A percentile compares a stretch with the other conserved stretches of the same genome.
Evolutionary conservation across 1,139 yeast genomes (phyloP).

Genomic region (Citeromyces hawaiiensis): DNA sequence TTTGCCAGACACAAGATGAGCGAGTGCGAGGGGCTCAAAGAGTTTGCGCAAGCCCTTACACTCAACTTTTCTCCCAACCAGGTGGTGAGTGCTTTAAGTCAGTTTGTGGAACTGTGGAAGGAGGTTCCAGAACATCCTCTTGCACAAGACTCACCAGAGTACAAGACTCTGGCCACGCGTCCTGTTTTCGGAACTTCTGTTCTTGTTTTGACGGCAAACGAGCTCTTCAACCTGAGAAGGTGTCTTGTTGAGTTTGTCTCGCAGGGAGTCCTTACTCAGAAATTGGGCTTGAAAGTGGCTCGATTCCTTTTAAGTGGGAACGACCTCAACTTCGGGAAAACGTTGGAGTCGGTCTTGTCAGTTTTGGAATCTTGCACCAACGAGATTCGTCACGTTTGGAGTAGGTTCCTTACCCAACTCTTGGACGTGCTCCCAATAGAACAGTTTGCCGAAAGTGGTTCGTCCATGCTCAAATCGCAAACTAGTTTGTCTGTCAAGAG

Average conservation of each 20-base stretch:
- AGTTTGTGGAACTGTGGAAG: constrained; percentile 43
- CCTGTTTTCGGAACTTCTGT: constrained; percentile 55
- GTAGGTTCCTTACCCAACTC: constrained; percentile 42
- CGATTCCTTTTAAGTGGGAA: constrained; percentile 34
- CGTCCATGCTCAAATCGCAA: constrained; percentile 33
- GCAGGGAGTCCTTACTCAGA: constrained; percentile 29
- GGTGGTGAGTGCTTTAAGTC: constrained; percentile 47
- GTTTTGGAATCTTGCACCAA: constrained; percentile 16
- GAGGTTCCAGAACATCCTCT: constrained; percentile 27
- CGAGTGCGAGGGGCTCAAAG: constrained; percentile 55
- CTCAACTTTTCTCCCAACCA: constrained; percentile 54
- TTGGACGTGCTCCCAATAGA: constrained; percentile 64
- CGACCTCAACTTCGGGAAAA: constrained; percentile 27
- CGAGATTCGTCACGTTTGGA: constrained; percentile 17
- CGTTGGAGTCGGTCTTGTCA: constrained; percentile 23
- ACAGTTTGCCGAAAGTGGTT: constrained; percentile 53
- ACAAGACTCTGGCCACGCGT: constrained; percentile 21
- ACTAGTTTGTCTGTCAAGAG: constrained; percentile 27
- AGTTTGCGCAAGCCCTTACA: constrained; percentile 59
- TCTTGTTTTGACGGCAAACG: constrained; percentile 34
- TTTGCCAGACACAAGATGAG: constrained; percentile 39
- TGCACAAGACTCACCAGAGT: constrained; percentile 24
- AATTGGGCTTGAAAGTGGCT: constrained; percentile 47
- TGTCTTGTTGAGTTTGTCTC: constrained; percentile 42
- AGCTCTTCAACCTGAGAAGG: constrained; percentile 33